Evolutionary conservation across 768 basidiomycete genomes (phyloP).

Genomic region (Rhodosporidiobolus sp.): DNA sequence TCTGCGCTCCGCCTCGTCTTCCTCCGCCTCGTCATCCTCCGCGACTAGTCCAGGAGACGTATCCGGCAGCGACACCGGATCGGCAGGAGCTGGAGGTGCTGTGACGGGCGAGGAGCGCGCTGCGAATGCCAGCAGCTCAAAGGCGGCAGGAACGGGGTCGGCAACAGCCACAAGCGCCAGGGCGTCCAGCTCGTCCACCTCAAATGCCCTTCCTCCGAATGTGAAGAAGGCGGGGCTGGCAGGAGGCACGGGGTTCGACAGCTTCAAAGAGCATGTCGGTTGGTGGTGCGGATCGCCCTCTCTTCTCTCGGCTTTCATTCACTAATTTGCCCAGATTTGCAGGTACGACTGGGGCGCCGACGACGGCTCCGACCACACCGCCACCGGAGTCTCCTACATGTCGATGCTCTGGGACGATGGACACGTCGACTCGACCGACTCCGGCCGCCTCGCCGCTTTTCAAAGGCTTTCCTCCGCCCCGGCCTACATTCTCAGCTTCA

Average conservation of each 20-base stretch:
- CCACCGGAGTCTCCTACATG: background rate
- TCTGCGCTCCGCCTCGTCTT: background rate
- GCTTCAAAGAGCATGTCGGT: background rate
- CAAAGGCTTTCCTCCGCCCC: background rate
- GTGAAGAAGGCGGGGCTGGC: background rate
- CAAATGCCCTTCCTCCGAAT: background rate
- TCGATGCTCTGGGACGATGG: conserved; percentile 7
- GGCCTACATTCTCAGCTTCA: background rate
- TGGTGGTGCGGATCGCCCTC: background rate
- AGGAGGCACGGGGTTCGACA: background rate
- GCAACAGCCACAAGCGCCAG: too few relatives aligned
- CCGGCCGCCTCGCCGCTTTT: background rate
- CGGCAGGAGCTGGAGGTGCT: too few relatives aligned
- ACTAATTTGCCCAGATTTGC: background rate
- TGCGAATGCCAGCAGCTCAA: too few relatives aligned
- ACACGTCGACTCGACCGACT: background rate
- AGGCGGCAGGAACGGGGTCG: too few relatives aligned
- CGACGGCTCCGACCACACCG: background rate
- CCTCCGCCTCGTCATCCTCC: background rate
- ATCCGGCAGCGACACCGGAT: too few relatives aligned
- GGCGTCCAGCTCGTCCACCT: background rate
- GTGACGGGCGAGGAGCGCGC: too few relatives aligned
- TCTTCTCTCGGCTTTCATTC: background rate
- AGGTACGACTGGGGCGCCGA: conserved; percentile 5
- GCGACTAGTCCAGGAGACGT: background rate